Percentiles rank a stretch among this genome's conserved stretches.
These are phyloP conservation scores for Salix arbutifolia DNA, from an alignment of 345 rosid species.

Conservation along the genomic window DNA sequence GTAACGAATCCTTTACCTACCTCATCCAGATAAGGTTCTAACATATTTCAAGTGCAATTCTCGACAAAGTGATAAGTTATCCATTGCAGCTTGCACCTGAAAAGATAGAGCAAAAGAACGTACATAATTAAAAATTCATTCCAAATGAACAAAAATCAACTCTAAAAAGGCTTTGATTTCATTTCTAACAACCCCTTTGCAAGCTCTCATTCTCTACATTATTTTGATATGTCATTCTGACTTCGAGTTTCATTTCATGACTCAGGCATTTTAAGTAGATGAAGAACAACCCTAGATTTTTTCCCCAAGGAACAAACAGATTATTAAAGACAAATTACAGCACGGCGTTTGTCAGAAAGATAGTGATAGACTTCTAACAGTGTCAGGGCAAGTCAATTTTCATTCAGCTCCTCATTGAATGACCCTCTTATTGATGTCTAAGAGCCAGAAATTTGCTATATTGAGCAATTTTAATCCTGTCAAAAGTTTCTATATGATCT, in stretches of 20 bases:
- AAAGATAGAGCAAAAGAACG: neutral
- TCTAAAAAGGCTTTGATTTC: neutral
- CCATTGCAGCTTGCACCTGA: neutral
- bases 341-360: neutral
- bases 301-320: neutral
- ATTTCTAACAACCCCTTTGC: neutral
- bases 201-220: neutral
- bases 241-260: neutral
- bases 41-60: constrained; percentile 5
- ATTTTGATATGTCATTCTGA: neutral
- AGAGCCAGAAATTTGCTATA: too few relatives aligned
- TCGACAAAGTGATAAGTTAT: neutral
- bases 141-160: neutral
- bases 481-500: neutral
- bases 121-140: neutral
- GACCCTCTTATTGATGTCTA: neutral
- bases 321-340: neutral
- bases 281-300: neutral
- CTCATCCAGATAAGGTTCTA: constrained; percentile 6
- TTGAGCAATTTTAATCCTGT: neutral
- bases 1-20: neutral
- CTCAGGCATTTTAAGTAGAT: neutral
- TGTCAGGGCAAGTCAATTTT: neutral
- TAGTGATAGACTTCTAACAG: neutral
- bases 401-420: neutral